Evolutionary conservation across 2,329 filamentous ascomycete genomes (phyloP).

Genomic region (Colletotrichum gloeosporioides): DNA sequence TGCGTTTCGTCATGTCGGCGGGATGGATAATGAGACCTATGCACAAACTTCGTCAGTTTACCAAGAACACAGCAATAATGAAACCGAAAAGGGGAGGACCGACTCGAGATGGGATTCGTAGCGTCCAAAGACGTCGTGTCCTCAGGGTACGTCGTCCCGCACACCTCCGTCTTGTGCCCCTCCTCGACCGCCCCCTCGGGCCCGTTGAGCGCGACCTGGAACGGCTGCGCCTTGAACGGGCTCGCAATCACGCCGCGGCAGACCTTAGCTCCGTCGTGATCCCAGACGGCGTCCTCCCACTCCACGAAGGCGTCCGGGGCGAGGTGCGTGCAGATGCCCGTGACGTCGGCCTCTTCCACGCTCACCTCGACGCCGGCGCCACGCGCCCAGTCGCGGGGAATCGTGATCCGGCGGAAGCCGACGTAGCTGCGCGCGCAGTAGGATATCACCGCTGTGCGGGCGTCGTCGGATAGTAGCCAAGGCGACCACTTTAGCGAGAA

Average conservation of each 20-base stretch:
- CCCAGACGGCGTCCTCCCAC: slow-evolving; percentile 58
- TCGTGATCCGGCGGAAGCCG: slow-evolving; percentile 57
- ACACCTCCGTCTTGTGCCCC: slow-evolving; percentile 47
- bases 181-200: slow-evolving; percentile 24
- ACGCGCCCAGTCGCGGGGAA: slow-evolving; percentile 39
- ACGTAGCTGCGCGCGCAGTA: slow-evolving; percentile 58
- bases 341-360: slow-evolving; percentile 45
- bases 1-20: slow-evolving; percentile 32
- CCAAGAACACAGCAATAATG: background rate
- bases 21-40: slow-evolving; percentile 55
- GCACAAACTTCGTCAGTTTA: slow-evolving; percentile 13
- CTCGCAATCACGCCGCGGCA: slow-evolving; percentile 62
- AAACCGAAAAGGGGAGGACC: slow-evolving; percentile 20
- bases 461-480: slow-evolving; percentile 45
- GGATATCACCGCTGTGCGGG: slow-evolving; percentile 49
- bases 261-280: slow-evolving; percentile 37
- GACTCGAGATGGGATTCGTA: slow-evolving; percentile 55
- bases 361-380: slow-evolving; percentile 41
- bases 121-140: slow-evolving; percentile 29
- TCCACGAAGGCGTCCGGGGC: slow-evolving; percentile 58
- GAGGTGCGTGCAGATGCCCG: slow-evolving; percentile 56
- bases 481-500: slow-evolving; percentile 62
- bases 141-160: slow-evolving; percentile 49
- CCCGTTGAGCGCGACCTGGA: slow-evolving; percentile 51
- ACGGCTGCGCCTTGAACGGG: slow-evolving; percentile 53